Evolutionary conservation across 345 rosid genomes (phyloP), one percentile per base, ranked within the genome.

Genomic region (Hevea brasiliensis): DNA sequence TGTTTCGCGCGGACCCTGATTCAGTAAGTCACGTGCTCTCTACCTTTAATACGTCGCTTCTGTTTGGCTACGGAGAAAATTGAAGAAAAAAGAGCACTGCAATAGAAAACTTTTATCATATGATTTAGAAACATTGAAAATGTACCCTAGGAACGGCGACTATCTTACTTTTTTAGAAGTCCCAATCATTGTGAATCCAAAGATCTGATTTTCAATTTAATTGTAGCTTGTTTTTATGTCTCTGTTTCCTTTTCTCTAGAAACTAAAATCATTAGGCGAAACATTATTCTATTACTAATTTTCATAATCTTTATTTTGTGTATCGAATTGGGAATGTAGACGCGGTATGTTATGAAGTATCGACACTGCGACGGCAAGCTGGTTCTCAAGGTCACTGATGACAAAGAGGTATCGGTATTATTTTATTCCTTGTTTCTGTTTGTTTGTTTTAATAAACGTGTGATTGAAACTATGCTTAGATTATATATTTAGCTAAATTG

Each of bases 301-400:
- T 6, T 35, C 0, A 6, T 58, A 23, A 12, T 58, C 18, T 61
- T 8, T 70, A 4, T 75, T 51, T 71, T 61, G 40, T 26, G 18
- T 23, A 32, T 57, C 10, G 26, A 59, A 65, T 61, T 15, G 74
- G 41, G 54, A 82, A 47, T 18, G 58, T 75, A 95, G 98, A 90
- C 99, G 51, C 88, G 99, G 57, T 95, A 95, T 82, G 85, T 85
- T 32, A 89, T 90, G 84, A 95, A 95, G 89, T 95, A 90, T 79
- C 78, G 99, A 66, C 97, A 92, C 74, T 89, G 97, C 29, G 98
- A 95, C 8, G 98, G 98, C 70, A 92, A 89, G 76, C 84, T 95
- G 92, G 93, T 95, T 83, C 95, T 95, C 79, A 95, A 92, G 87
- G 99, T 95, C 82, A 92, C 99, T 65, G 98, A 95, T 77, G 89